phyloP scores from a whole-genome alignment of 768 basidiomycete species.

The Lactarius sp. region DNA sequence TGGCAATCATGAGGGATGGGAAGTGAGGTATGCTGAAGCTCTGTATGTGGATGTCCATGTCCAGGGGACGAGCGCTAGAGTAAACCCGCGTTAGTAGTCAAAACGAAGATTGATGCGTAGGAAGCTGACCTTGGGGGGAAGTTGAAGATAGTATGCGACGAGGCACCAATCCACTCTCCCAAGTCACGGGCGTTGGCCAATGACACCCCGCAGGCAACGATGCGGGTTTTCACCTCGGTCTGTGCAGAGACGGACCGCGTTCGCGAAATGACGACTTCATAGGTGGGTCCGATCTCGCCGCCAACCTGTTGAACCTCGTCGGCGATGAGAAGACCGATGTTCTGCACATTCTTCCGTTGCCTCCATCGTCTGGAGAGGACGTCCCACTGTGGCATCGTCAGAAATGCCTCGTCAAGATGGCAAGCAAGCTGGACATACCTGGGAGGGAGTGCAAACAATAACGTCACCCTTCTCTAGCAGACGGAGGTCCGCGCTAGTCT shows the following conservation, averaged over 20 bases:
- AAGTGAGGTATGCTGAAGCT: slow-evolving; percentile 96
- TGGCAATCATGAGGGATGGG: slow-evolving; percentile 96
- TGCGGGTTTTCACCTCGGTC: slow-evolving; percentile 86
- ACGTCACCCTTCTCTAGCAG: slow-evolving; percentile 88
- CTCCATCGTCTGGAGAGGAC: slow-evolving; percentile 92
- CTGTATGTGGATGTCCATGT: slow-evolving; percentile 96
- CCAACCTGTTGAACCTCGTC: slow-evolving; percentile 96
- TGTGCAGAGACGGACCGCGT: slow-evolving; percentile 96
- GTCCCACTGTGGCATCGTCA: slow-evolving; percentile 67
- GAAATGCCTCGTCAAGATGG: neutral
- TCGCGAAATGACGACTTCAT: slow-evolving; percentile 92
- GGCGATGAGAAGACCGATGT: slow-evolving; percentile 85
- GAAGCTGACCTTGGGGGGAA: slow-evolving; percentile 77
- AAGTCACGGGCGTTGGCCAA: slow-evolving; percentile 93
- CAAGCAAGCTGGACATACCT: slow-evolving; percentile 46
- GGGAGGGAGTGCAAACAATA: slow-evolving; percentile 88
- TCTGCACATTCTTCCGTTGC: slow-evolving; percentile 94
- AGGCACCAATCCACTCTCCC: slow-evolving; percentile 96
- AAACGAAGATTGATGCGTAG: too few species aligned
- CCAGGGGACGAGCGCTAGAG: slow-evolving; percentile 83
- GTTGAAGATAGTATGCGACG: slow-evolving; percentile 94
- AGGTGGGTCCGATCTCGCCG: slow-evolving; percentile 92
- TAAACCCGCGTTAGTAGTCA: neutral
- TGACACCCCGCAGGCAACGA: slow-evolving; percentile 93
- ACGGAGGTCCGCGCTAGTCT: slow-evolving; percentile 87